Percentiles rank a stretch among this genome's conserved stretches.
Conservation (phyloP, 257 asterid genomes). For the Anisodus acutangulus region DNA sequence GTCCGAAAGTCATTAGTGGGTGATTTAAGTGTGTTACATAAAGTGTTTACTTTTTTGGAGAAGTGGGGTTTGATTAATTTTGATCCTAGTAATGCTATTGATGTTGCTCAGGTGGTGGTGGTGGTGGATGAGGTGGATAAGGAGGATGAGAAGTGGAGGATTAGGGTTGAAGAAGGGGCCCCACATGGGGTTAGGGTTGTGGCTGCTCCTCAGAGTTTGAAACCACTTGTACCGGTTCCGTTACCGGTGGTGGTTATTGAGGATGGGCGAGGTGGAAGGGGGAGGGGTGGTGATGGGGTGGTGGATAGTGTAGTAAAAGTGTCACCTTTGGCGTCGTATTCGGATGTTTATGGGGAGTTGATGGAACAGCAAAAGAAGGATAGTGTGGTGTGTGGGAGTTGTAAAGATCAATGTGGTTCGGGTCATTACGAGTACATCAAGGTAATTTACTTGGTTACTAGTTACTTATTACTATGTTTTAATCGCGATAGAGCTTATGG, state of each 20-base stretch:
- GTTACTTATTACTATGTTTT: not conserved
- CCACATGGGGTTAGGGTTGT: constrained; percentile 95
- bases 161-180: constrained; percentile 89
- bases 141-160: constrained; percentile 59
- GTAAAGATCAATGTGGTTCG: constrained; percentile 65
- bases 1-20: constrained; percentile 90
- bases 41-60: constrained; percentile 79
- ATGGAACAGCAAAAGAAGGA: constrained; percentile 54
- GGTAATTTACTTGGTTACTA: constrained; percentile 49
- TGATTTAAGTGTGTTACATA: constrained; percentile 70
- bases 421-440: constrained; percentile 53
- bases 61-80: constrained; percentile 94
- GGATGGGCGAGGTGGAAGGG: constrained; percentile 30
- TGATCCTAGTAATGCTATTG: constrained; percentile 34
- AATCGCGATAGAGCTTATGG: not conserved
- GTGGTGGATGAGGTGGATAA: constrained; percentile 50
- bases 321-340: constrained; percentile 80
- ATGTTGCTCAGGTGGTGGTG: constrained; percentile 22
- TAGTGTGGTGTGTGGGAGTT: constrained; percentile 59
- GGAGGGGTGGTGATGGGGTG: constrained; percentile 46
- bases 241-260: constrained; percentile 48
- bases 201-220: constrained; percentile 85
- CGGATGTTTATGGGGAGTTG: constrained; percentile 75
- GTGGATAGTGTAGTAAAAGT: constrained; percentile 62
- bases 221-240: constrained; percentile 58